A percentile compares a stretch with the other conserved stretches of the same genome.
Conservation (phyloP, 2,329 filamentous ascomycete species). For the Alternaria viburni region DNA sequence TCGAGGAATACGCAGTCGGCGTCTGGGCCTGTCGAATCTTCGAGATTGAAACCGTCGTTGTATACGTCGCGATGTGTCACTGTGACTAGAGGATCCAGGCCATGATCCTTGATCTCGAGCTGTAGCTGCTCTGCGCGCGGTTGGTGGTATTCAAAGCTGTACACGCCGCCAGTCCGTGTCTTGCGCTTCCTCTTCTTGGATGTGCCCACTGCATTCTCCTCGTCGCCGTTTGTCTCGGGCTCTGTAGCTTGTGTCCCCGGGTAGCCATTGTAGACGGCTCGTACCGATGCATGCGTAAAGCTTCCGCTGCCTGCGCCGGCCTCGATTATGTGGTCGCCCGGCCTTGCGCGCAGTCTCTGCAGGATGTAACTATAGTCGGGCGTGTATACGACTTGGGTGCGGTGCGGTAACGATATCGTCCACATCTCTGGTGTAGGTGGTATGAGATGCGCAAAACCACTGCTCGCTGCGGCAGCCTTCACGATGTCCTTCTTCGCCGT, state of each 20-base stretch:
- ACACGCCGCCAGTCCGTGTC: slow-evolving; percentile 68
- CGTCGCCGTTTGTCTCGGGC: slow-evolving; percentile 15
- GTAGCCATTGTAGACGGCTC: slow-evolving; percentile 78
- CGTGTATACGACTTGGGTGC: slow-evolving; percentile 86
- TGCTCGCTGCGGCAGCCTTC: slow-evolving; percentile 58
- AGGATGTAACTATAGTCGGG: slow-evolving; percentile 87
- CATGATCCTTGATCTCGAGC: slow-evolving; percentile 72
- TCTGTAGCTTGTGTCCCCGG: slow-evolving; percentile 46
- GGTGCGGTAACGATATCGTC: slow-evolving; percentile 79
- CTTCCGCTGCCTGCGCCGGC: slow-evolving; percentile 83
- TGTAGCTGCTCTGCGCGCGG: slow-evolving; percentile 72
- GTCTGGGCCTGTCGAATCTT: slow-evolving; percentile 29
- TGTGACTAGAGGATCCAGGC: slow-evolving; percentile 68
- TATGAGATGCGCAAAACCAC: slow-evolving; percentile 78
- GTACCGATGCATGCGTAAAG: slow-evolving; percentile 79
- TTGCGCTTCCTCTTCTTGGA: slow-evolving; percentile 39
- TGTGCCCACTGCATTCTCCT: slow-evolving; percentile 41
- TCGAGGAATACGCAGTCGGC: slow-evolving; percentile 80
- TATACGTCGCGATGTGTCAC: slow-evolving; percentile 83
- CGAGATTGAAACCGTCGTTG: slow-evolving; percentile 71
- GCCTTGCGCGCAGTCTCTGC: slow-evolving; percentile 74
- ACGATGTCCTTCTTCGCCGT: slow-evolving; percentile 43
- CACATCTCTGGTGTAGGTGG: slow-evolving; percentile 82
- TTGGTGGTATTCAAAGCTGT: slow-evolving; percentile 83
- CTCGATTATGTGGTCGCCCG: slow-evolving; percentile 76